phyloP scores from a whole-genome alignment of 768 basidiomycete species.

The Ephemerocybe angulata region DNA sequence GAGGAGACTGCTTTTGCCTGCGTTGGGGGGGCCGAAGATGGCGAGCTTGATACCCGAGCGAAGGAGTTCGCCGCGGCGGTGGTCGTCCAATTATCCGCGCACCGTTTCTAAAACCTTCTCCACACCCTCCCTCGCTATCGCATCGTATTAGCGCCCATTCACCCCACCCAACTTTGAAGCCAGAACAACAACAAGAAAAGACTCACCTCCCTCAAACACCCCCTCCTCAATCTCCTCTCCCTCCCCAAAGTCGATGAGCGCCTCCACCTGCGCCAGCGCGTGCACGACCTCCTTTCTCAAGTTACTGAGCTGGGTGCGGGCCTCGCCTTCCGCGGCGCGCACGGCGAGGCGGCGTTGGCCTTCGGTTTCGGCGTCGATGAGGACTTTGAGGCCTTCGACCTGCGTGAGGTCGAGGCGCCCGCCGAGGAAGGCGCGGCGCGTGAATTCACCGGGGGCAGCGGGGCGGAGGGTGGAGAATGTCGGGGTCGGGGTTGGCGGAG shows the following conservation, averaged over 20 bases:
- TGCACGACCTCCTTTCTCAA: conserved; percentile 65
- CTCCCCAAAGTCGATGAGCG: conserved; percentile 91
- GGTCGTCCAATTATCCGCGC: conserved; percentile 57
- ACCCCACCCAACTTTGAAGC: too few species aligned
- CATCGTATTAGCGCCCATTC: neutral
- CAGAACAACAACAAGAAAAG: conserved; percentile 2
- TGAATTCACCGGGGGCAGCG: conserved; percentile 87
- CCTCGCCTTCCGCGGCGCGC: conserved; percentile 44
- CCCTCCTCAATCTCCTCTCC: conserved; percentile 87
- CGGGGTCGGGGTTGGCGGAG: too few species aligned
- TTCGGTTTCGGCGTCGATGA: conserved; percentile 88
- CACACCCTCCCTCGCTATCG: conserved; percentile 54
- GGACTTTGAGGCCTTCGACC: conserved; percentile 82
- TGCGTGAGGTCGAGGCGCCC: conserved; percentile 85
- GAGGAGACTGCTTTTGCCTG: conserved; percentile 86
- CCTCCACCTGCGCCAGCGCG: conserved; percentile 78
- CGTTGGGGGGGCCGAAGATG: conserved; percentile 91
- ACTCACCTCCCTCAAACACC: conserved; percentile 65
- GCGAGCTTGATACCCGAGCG: conserved; percentile 78
- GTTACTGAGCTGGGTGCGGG: conserved; percentile 48
- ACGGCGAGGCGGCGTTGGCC: conserved; percentile 72
- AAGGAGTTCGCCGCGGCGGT: conserved; percentile 76
- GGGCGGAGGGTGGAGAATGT: conserved; percentile 63
- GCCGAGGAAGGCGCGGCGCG: conserved; percentile 73
- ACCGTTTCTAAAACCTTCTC: conserved; percentile 49